Percentiles rank a stretch among this genome's conserved stretches.
These are phyloP conservation scores for Ailanthus altissimus DNA, from an alignment of 345 rosid genomes.

Conservation along the genomic window DNA sequence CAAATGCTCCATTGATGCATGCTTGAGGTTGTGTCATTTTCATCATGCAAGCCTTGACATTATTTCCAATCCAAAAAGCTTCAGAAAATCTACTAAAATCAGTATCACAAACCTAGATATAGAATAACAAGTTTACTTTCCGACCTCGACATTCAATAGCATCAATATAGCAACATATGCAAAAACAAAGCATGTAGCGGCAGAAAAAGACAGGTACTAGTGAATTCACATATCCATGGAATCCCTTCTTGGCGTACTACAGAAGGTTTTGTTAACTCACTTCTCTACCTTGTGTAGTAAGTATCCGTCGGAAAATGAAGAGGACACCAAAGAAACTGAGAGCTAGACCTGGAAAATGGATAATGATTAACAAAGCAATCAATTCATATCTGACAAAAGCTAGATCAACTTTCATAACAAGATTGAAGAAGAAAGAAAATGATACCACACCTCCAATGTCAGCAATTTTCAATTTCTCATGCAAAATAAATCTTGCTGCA, in stretches of 20 bases:
- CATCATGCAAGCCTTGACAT: background rate
- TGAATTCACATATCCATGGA: conserved; percentile 8
- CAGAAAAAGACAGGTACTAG: background rate
- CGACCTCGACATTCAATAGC: too few relatives aligned
- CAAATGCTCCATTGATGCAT: background rate
- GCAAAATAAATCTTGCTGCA: conserved; percentile 66
- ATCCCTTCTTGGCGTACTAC: conserved; percentile 17
- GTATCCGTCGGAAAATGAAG: conserved; percentile 67
- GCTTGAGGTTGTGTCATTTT: background rate
- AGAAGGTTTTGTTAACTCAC: conserved; percentile 70
- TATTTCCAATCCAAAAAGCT: conserved; percentile 1
- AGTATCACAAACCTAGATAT: background rate
- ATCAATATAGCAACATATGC: background rate
- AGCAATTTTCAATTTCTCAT: conserved; percentile 70
- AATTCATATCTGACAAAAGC: conserved; percentile 13
- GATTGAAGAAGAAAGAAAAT: conserved; percentile 13
- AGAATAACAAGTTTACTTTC: too few relatives aligned
- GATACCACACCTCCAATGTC: conserved; percentile 67
- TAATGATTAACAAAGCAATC: conserved; percentile 23
- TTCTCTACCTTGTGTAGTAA: conserved; percentile 88
- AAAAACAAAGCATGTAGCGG: background rate
- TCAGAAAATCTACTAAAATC: background rate
- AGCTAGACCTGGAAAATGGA: conserved; percentile 70
- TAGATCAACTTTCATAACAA: conserved; percentile 15
- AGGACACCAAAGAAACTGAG: conserved; percentile 89